A percentile compares a stretch with the other conserved stretches of the same genome.
These are phyloP conservation scores for Erythrophleum ivorense DNA, from an alignment of 331 rosid species.

Conservation along the genomic window DNA sequence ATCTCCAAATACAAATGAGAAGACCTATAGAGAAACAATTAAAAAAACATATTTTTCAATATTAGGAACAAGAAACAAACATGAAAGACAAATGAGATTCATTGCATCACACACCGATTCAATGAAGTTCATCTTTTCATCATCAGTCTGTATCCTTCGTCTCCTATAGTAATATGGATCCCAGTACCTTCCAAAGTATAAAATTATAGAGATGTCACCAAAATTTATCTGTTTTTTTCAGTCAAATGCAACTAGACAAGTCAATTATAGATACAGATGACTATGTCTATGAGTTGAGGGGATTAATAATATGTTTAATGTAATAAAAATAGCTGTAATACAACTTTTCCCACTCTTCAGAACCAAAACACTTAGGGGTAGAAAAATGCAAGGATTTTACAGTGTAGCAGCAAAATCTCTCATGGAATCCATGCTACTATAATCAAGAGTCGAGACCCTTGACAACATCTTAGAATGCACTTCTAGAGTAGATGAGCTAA, in stretches of 20 bases:
- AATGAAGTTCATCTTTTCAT: conserved; percentile 79
- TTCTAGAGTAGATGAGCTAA: neutral
- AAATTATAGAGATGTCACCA: conserved; percentile 29
- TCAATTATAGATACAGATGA: neutral
- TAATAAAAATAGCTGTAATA: neutral
- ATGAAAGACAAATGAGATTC: conserved; percentile 18
- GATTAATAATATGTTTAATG: neutral
- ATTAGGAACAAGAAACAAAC: conserved; percentile 15
- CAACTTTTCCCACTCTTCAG: conserved; percentile 10
- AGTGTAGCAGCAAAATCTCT: neutral
- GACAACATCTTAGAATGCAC: neutral
- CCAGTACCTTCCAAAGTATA: conserved; percentile 80
- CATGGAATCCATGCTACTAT: neutral
- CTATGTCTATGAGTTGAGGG: neutral
- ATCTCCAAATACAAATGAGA: conserved; percentile 97
- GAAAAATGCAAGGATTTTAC: neutral
- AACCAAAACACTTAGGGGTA: neutral
- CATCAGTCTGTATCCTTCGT: conserved; percentile 68
- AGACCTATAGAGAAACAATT: conserved; percentile 59
- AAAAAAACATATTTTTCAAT: conserved; percentile 7
- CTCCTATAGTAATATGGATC: conserved; percentile 94
- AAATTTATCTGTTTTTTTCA: conserved; percentile 25
- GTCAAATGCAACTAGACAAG: conserved; percentile 18
- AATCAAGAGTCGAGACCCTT: neutral
- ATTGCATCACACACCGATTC: conserved; percentile 77